A percentile compares a stretch with the other conserved stretches of the same genome.
These are phyloP conservation scores for Conidiobolus incongruus DNA, from an alignment of 371 early-diverging fungal species.

Conservation along the genomic window DNA sequence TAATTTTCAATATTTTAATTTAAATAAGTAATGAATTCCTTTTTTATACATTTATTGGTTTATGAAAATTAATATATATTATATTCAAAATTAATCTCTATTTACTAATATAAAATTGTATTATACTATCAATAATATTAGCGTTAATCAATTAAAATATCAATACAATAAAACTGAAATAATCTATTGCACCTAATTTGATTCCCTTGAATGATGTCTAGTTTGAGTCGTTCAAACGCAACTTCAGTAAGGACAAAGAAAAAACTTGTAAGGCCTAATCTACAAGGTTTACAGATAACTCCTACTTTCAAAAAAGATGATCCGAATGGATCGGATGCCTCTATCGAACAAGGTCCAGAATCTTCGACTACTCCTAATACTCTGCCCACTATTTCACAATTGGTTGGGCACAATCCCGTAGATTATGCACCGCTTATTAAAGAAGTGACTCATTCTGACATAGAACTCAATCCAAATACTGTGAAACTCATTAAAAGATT, in stretches of 20 bases:
- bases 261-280: constrained; percentile 2
- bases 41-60: no score
- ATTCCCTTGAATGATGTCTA: constrained; percentile 3
- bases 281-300: background rate
- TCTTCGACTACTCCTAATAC: background rate
- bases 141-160: no score
- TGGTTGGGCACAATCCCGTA: constrained; percentile 1
- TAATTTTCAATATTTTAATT: no score
- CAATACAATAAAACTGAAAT: no score
- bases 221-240: constrained; percentile 1
- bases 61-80: no score
- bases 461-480: constrained; percentile 27
- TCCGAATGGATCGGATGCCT: no score
- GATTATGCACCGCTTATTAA: constrained; percentile 1
- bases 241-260: constrained; percentile 1
- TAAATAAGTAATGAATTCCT: no score
- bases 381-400: background rate
- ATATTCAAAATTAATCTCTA: no score
- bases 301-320: no score
- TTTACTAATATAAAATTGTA: no score
- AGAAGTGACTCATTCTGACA: background rate
- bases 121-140: no score
- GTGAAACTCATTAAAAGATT: constrained; percentile 35
- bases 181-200: no score
- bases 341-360: background rate